Base-by-base conservation (phyloP, 2,329 filamentous ascomycete genomes). In the Rutstroemia sp. region DNA sequence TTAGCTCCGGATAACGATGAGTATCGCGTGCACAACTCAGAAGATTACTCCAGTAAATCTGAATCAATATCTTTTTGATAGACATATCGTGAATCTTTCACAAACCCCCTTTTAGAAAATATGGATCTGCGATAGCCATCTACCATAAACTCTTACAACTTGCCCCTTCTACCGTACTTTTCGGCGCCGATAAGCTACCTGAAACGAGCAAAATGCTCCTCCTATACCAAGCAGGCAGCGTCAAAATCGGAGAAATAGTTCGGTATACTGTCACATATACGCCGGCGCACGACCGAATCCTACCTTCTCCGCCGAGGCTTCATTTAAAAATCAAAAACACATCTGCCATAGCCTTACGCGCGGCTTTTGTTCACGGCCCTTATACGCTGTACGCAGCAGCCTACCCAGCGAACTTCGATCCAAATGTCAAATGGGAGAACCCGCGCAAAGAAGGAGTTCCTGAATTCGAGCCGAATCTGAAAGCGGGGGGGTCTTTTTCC, bases 391-490 rank as follows among this genome's bases (percentile, higher is more conserved):
- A 90, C 66, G 87, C 92, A 49, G 85, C 92, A 51, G 88, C 91
- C 23, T 95, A 95, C 66, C 90, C 92, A 0, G 79, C 88, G 16
- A 82, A 79, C 48, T 97, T 94, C 75, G 81, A 92, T 66, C 90
- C 92, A 2, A 91, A 96, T 72, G 76, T 79, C 62, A 91, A 89
- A 69, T 85, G 88, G 64, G 81, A 85, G 57, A 78, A 86, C 51
- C 80, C 86, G 1, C 80, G 84, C 52, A 77, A 78, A 52, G 85
- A 91, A 73, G 89, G 89, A 48, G 80, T 87, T 1, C 94, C 94
- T 16, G 88, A 95, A 65, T 99, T 94, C 67, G 94, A 99, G 73
- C 92, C 94, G 48, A 92, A 96, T 76, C 80, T 99, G 68, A 97
- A 97, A 76, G 92, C 94, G 8, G 94, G 92, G 30, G 92, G 90